Percentiles rank a stretch among this genome's conserved stretches.
Conservation (phyloP, 305 asterid genomes). For the Rubia balearica region DNA sequence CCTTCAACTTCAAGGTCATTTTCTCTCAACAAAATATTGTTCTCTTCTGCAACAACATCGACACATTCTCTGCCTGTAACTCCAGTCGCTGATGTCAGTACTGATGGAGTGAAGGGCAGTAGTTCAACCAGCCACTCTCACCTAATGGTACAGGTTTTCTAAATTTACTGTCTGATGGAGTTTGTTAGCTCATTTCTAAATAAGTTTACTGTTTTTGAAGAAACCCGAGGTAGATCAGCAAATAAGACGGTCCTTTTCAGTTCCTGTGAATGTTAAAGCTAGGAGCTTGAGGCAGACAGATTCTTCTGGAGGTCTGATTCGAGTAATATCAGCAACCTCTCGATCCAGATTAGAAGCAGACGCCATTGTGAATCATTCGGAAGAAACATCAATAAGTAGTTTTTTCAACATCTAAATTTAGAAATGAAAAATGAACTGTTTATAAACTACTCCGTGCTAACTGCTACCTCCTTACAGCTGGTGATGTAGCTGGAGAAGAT, state of each 20-base stretch:
- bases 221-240: constrained; percentile 42
- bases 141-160: constrained; percentile 38
- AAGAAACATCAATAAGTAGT: constrained; percentile 50
- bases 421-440: neutral
- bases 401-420: neutral
- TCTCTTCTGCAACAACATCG: constrained; percentile 56
- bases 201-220: constrained; percentile 31
- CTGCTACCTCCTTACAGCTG: constrained; percentile 24
- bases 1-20: constrained; percentile 90
- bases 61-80: constrained; percentile 71
- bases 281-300: constrained; percentile 65
- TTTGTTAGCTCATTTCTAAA: constrained; percentile 12
- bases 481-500: constrained; percentile 66
- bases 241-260: constrained; percentile 78
- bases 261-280: constrained; percentile 63
- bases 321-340: constrained; percentile 61
- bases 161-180: neutral
- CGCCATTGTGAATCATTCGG: constrained; percentile 38
- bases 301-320: constrained; percentile 70
- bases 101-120: constrained; percentile 35
- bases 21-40: constrained; percentile 66
- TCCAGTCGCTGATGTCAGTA: constrained; percentile 47
- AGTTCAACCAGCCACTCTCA: constrained; percentile 32
- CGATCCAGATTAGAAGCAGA: constrained; percentile 36
- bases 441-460: constrained; percentile 3